Evolutionary conservation across 2,329 filamentous ascomycete species (phyloP), one percentile per base, ranked within the genome.

Genomic region (Purpureocillium lavendulum): DNA sequence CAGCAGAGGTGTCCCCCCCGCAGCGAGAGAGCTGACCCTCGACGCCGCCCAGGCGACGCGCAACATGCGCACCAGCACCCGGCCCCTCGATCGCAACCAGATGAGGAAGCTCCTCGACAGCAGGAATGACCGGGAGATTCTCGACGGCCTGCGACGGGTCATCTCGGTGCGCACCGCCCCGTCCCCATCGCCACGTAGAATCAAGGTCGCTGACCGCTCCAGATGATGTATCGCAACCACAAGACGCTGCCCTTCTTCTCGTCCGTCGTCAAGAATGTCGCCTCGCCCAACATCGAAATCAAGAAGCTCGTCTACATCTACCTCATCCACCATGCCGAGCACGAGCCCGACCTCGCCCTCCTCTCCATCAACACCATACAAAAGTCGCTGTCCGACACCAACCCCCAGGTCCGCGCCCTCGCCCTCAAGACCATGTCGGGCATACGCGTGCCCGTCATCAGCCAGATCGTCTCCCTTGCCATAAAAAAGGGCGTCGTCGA

Each of bases 281-380:
- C 90, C 21, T 95, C 87, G 30, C 84, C 89, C 12, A 95, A 88
- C 54, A 75, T 96, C 53, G 88, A 94, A 56, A 89, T 97, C 62
- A 94, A 96, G 66, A 97, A 97, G 63, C 80, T 98, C 40, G 92
- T 98, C 46, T 98, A 98, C 70, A 94, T 96, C 59, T 98, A 96
- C 65, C 80, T 98, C 45, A 83, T 97, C 44, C 87, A 94, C 59
- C 89, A 98, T 73, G 92, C 92, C 59, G 92, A 97, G 60, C 80
- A 88, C 47, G 92, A 97, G 56, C 92, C 90, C 42, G 92, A 98
- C 63, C 84, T 96, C 34, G 89, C 92, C 15, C 75, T 98, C 30
- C 75, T 98, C 33, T 95, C 89, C 43, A 96, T 98, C 74, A 98
- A 98, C 65, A 94, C 92, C 7, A 97, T 98, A 52, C 92, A 98